Conservation (phyloP, 495 filamentous ascomycete species). For the Penicillium turbatum region DNA sequence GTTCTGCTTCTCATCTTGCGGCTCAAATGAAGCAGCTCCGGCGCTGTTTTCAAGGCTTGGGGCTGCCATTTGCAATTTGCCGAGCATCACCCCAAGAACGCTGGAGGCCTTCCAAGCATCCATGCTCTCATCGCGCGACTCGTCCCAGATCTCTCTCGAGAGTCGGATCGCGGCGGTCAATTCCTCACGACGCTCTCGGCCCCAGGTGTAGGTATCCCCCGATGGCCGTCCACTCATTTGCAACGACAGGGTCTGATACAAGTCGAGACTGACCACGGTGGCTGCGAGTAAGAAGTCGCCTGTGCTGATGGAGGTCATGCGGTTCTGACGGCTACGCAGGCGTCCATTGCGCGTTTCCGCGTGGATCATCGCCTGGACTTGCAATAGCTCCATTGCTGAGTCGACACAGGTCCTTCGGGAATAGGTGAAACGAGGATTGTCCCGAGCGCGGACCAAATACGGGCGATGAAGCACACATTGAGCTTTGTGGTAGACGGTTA, state of each 20-base stretch:
- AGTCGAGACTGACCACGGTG: constrained; percentile 83
- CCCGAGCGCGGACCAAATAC: constrained; percentile 71
- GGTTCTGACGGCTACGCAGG: constrained; percentile 64
- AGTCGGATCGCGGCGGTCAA: constrained; percentile 71
- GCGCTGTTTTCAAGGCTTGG: constrained; percentile 24
- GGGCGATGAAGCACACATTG: constrained; percentile 85
- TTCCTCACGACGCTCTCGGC: constrained; percentile 61
- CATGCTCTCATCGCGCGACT: constrained; percentile 68
- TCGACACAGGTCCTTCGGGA: constrained; percentile 85
- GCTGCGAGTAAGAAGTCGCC: constrained; percentile 85
- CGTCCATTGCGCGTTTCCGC: constrained; percentile 70
- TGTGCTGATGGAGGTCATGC: constrained; percentile 71
- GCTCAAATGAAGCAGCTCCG: constrained; percentile 25
- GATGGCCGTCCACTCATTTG: constrained; percentile 38
- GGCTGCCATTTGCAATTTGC: constrained; percentile 55
- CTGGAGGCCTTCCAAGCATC: constrained; percentile 81
- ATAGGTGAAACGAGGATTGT: constrained; percentile 75
- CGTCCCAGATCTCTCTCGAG: constrained; percentile 75
- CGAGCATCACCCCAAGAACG: constrained; percentile 74
- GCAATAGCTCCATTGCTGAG: constrained; percentile 74
- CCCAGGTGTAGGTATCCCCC: constrained; percentile 62
- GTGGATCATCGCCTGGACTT: constrained; percentile 71
- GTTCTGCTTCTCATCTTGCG: constrained; percentile 49
- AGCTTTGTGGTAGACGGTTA: constrained; percentile 85
- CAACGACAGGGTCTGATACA: constrained; percentile 45